Conservation (phyloP, 768 basidiomycete genomes). For the Exsudoporus frostii region DNA sequence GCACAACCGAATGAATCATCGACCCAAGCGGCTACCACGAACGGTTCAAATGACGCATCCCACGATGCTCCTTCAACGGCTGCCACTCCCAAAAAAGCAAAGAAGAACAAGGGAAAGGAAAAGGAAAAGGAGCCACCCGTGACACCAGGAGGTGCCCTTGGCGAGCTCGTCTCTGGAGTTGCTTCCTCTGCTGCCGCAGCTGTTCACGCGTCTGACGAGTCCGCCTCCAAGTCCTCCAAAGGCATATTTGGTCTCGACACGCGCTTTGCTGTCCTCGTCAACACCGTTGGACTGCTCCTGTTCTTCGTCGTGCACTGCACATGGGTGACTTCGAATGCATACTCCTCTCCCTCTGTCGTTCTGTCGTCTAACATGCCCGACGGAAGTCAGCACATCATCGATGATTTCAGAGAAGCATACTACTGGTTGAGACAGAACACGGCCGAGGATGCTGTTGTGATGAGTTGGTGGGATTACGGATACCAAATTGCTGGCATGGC, state of each 20-base stretch:
- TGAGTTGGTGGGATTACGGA: conserved; percentile 99
- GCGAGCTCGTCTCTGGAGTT: conserved; percentile 43
- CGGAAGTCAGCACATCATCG: conserved; percentile 91
- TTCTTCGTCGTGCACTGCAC: conserved; percentile 97
- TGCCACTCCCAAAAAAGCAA: conserved; percentile 38
- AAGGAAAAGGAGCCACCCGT: conserved; percentile 52
- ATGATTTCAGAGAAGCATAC: conserved; percentile 99
- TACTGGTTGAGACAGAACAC: conserved; percentile 99
- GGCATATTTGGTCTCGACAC: conserved; percentile 88
- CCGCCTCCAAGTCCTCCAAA: conserved; percentile 25
- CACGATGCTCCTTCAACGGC: conserved; percentile 23
- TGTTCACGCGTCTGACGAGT: conserved; percentile 4
- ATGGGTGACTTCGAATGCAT: conserved; percentile 91
- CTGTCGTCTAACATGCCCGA: conserved; percentile 76
- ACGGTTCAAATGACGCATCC: conserved; percentile 17
- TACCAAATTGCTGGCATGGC: conserved; percentile 99
- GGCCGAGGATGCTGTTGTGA: conserved; percentile 84
- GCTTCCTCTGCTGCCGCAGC: conserved; percentile 31
- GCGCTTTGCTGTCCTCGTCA: conserved; percentile 70
- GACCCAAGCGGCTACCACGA: not conserved
- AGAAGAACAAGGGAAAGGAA: conserved; percentile 59
- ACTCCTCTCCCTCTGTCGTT: conserved; percentile 97
- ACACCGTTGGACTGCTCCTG: conserved; percentile 71
- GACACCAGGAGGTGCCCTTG: conserved; percentile 33
- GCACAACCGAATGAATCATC: conserved; percentile 9